A percentile compares a stretch with the other conserved stretches of the same genome.
These are phyloP conservation scores for Eutrema japonicum DNA, from an alignment of 345 rosid genomes.

Conservation along the genomic window DNA sequence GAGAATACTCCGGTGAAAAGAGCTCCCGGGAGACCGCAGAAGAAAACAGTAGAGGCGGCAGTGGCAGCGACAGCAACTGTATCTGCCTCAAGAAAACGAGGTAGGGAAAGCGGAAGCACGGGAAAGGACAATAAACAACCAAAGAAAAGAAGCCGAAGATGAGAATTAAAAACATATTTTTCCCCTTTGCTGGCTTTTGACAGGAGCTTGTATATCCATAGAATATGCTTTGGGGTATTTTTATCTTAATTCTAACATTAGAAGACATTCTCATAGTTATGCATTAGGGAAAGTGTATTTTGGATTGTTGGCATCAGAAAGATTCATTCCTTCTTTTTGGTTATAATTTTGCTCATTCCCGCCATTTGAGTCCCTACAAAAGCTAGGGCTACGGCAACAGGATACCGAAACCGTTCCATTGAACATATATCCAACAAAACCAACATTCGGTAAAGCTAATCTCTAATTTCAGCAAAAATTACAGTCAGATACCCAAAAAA, in stretches of 20 bases:
- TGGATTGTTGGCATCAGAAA: slow-evolving; percentile 22
- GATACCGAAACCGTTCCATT: slow-evolving; percentile 19
- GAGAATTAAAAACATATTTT: not conserved
- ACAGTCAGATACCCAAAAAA: slow-evolving; percentile 38
- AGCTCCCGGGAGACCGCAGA: slow-evolving; percentile 56
- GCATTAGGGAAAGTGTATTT: slow-evolving; percentile 24
- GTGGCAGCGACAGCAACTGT: slow-evolving; percentile 11
- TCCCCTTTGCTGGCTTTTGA: not conserved
- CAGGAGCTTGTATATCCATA: slow-evolving; percentile 29
- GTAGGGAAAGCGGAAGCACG: slow-evolving; percentile 47
- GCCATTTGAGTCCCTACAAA: slow-evolving; percentile 12
- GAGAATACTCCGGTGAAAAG: slow-evolving; percentile 48
- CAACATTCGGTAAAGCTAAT: slow-evolving; percentile 13
- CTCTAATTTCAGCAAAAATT: slow-evolving; percentile 36
- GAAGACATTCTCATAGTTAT: slow-evolving; percentile 23
- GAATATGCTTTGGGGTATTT: slow-evolving; percentile 14
- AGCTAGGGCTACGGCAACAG: slow-evolving; percentile 1
- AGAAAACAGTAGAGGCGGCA: slow-evolving; percentile 44
- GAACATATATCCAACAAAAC: slow-evolving; percentile 35
- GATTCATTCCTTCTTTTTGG: slow-evolving; percentile 36
- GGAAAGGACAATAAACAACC: slow-evolving; percentile 51
- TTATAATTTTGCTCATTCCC: slow-evolving; percentile 28
- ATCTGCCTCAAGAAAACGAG: slow-evolving; percentile 54
- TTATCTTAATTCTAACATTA: slow-evolving; percentile 32
- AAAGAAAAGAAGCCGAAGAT: slow-evolving; percentile 46